Base-by-base conservation (phyloP, 495 filamentous ascomycete genomes). In the Pseudoneurospora amorphoporcata region DNA sequence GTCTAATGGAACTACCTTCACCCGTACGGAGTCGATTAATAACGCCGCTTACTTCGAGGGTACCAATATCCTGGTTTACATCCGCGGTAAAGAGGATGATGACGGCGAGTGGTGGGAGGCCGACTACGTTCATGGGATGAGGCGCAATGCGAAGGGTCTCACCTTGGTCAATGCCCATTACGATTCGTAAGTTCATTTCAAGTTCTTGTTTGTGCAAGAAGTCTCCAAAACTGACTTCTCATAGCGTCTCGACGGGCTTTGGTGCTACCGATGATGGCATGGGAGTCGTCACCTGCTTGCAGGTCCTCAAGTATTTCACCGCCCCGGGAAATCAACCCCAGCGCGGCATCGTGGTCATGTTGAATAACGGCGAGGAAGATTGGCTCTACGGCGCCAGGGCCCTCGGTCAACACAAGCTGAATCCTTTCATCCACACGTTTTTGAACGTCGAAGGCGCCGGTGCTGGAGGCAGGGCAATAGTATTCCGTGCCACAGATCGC, bases 291-390 rank as follows among this genome's bases (percentile, higher is more conserved):
- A 92, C 92, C 9, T 84, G 93, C 43, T 84, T 98, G 68, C 95
- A 98, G 77, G 82, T 98, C n/a, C 85, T 99, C 71, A 90, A 90
- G 72, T 92, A 97, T 79, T 98, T 98, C 80, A 92, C 92, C 7
- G 88, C 88, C 8, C 84, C 88, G 5, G 91, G 86, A n/a, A 88
- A 94, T 77, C 90, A 87, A 75, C 93, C 93, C 3, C 90, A 90
- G 74, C 87, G 88, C 75, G 95, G 94, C 1, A 84, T 99, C 45
- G 90, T 99, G 32, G 88, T 91, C 37, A 83, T 99, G 53, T 85
- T 99, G 74, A 99, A 99, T 83, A 98, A 98, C 77, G 94, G 93
- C 69, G 95, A 99, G 82, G 95, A 99, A 82, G 94, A 98, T 78
- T 95, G 87, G 71, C 84, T 99, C 61, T 95, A 95, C 77, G 95